phyloP scores from a whole-genome alignment of 768 basidiomycete species.

The Mrakia frigida region DNA sequence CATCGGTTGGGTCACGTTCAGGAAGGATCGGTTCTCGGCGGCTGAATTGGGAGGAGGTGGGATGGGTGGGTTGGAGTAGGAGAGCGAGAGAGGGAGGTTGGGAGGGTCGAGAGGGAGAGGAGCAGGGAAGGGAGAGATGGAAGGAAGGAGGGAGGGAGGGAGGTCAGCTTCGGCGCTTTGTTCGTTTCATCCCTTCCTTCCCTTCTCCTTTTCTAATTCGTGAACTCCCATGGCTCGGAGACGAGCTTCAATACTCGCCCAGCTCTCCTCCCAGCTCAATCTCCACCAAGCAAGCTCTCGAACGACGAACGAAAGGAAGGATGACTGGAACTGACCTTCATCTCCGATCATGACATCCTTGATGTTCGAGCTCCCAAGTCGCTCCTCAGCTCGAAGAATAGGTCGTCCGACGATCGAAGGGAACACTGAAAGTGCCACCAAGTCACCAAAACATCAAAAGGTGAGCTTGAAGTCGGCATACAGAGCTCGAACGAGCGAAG shows the following conservation, averaged over 20 bases:
- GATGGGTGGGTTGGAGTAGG: neutral
- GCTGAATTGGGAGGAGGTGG: conserved; percentile 48
- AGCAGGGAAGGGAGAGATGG: neutral
- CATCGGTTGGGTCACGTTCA: conserved; percentile 97
- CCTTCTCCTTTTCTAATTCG: neutral
- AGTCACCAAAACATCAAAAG: neutral
- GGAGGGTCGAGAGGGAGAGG: neutral
- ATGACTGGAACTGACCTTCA: conserved; percentile 48
- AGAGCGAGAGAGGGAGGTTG: neutral
- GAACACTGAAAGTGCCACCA: conserved; percentile 60
- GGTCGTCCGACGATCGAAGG: conserved; percentile 95
- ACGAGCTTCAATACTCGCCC: no score
- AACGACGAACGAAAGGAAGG: neutral
- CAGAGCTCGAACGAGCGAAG: neutral
- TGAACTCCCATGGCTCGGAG: no score
- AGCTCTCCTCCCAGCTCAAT: neutral
- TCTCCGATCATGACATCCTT: conserved; percentile 98
- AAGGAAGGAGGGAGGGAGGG: neutral
- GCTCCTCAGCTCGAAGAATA: conserved; percentile 94
- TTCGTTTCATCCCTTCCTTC: neutral
- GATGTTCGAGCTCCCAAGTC: conserved; percentile 76
- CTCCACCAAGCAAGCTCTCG: no score
- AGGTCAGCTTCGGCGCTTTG: conserved; percentile 9
- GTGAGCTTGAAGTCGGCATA: neutral
- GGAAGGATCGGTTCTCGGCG: conserved; percentile 83